A percentile compares a stretch with the other conserved stretches of the same genome.
phyloP scores from a whole-genome alignment of 768 basidiomycete species.

The Plicaturopsis crispa region DNA sequence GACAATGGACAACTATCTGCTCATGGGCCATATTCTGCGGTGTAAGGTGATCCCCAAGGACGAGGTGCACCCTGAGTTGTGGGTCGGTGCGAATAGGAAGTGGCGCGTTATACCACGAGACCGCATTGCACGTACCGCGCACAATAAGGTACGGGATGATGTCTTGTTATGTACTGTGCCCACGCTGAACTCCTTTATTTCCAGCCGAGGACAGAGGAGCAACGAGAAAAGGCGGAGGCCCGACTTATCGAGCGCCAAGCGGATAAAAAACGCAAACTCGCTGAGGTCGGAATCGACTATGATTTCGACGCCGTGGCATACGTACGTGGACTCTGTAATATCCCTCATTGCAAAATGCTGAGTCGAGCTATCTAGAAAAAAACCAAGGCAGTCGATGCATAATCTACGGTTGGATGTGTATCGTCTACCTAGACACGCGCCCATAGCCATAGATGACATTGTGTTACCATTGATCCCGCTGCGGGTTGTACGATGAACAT shows the following conservation, averaged over 20 bases:
- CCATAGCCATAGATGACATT: too few species aligned
- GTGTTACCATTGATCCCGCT: too few species aligned
- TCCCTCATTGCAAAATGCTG: background rate
- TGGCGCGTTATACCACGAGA: conserved; percentile 74
- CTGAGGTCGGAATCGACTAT: conserved; percentile 79
- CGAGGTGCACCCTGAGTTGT: conserved; percentile 86
- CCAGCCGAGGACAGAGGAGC: conserved; percentile 67
- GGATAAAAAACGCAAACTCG: conserved; percentile 71
- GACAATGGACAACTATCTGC: conserved; percentile 98
- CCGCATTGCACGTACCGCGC: conserved; percentile 60
- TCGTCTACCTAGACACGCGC: too few species aligned
- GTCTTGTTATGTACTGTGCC: background rate
- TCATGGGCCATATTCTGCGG: conserved; percentile 88
- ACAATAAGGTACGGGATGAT: conserved; percentile 64
- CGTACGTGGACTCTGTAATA: conserved; percentile 39
- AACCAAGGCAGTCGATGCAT: too few species aligned
- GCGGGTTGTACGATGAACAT: too few species aligned
- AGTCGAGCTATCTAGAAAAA: too few species aligned
- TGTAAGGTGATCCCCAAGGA: conserved; percentile 90
- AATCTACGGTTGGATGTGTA: too few species aligned
- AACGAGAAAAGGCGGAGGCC: conserved; percentile 56
- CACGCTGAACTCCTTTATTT: background rate
- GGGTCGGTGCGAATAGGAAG: conserved; percentile 95
- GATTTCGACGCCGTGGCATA: conserved; percentile 78
- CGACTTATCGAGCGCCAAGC: conserved; percentile 73